phyloP scores from a whole-genome alignment of 768 basidiomycete species.

The Tremella mesenterica region DNA sequence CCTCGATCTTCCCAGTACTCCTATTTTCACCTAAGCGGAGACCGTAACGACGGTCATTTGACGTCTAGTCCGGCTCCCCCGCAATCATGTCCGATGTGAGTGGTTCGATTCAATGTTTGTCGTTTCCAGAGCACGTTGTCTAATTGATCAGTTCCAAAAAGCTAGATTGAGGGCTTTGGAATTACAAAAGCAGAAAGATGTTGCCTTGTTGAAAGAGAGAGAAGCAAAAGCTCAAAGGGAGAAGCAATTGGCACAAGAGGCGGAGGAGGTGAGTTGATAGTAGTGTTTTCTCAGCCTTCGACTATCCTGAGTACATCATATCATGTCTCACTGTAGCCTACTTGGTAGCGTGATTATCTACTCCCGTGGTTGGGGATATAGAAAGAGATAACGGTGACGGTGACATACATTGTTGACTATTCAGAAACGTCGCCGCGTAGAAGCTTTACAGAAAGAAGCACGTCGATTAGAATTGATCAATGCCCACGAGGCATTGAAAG shows the following conservation, averaged over 20 bases:
- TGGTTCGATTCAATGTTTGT: slow-evolving; percentile 1
- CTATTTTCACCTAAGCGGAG: too few relatives aligned
- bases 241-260: slow-evolving; percentile 23
- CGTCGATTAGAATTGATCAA: slow-evolving; percentile 22
- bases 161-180: slow-evolving; percentile 22
- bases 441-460: slow-evolving; percentile 25
- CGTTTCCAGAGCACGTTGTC: neutral
- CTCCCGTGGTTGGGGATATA: too few relatives aligned
- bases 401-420: neutral
- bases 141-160: slow-evolving; percentile 22
- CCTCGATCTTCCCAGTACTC: too few relatives aligned
- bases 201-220: slow-evolving; percentile 22
- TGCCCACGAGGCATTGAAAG: slow-evolving; percentile 23
- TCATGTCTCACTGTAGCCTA: too few relatives aligned
- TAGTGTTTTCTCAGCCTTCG: neutral
- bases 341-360: too few relatives aligned
- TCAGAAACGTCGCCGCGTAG: slow-evolving; percentile 19
- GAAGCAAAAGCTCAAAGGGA: slow-evolving; percentile 25
- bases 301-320: too few relatives aligned
- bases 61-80: neutral
- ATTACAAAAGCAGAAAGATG: slow-evolving; percentile 29
- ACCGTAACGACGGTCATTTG: neutral
- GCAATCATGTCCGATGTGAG: slow-evolving; percentile 12
- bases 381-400: neutral
- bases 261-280: slow-evolving; percentile 22